Base-by-base conservation (phyloP, 75 land plant genomes). In the Cupressus sempervirens region DNA sequence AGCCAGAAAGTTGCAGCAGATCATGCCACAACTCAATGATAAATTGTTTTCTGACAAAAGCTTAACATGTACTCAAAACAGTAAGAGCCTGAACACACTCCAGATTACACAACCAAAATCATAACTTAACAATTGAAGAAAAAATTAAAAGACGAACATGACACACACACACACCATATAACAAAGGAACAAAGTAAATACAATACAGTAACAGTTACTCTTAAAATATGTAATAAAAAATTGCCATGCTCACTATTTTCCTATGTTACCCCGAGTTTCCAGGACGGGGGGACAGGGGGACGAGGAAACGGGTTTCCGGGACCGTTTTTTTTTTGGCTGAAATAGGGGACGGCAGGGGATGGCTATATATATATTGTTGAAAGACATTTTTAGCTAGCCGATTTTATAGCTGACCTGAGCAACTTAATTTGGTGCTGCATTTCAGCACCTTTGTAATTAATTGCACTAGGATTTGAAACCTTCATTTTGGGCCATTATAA, bases 1-100 rank as follows among this genome's bases (percentile, higher is more conserved):
- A 29, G n/a, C 73, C 83, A 1, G 18, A 84, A 86, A 35, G 43
- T 23, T 62, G 67, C 67, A 62, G 67, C 67, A 62, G 29, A 72
- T 32, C 32, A 29, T 29, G 4, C 11, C 32, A 72, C 12, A 32
- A 72, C 74, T 2, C 32, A 72, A 72, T 1, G 32, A 72, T 72
- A 72, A 72, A 72, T 72, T 11, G 35, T 23, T 72, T 32, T 29
- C 35, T 72, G 4, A 72, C 68, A 32, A 72, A 72, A 72, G 15
- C 35, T 72, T 72, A 72, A 32, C 74, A 30, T 32, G 74, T 72
- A 32, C 74, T 32, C 14, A 32, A 72, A 29, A 72, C 2, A 32
- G 35, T 14, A 15, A 72, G n/a, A 72, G 32, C 13, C 35, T 32
- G 35, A 11, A 72, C 14, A 32, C 13, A 3, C 32, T 72, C 74